Base-by-base conservation (phyloP, 495 filamentous ascomycete species). In the Penicillium waksmanii region DNA sequence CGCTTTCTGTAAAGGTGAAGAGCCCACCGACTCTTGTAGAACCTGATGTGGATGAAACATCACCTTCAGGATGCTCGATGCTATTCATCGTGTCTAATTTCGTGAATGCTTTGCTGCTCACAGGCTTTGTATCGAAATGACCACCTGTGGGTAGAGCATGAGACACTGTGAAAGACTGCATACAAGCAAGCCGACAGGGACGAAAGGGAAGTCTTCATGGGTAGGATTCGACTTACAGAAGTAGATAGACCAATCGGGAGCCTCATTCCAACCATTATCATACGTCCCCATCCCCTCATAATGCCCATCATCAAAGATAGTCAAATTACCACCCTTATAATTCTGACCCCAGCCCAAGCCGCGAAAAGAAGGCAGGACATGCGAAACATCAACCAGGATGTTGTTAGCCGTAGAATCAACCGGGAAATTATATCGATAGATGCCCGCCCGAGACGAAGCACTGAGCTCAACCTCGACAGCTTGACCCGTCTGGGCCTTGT, bases 361-460 rank as follows among this genome's bases (percentile, higher is more conserved):
- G 8, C 86, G 71, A 48, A 78, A 87, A 2, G 84, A 87, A 23
- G 85, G 82, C 46, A 91, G 73, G 21, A 89, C 82, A 71, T 92
- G 88, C 6, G 87, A 89, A 13, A 91, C 82, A 70, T 92, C 88
- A 18, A 92, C 81, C 15, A 91, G 70, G 42, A 92, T 63, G 53
- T 84, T 85, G 3, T 18, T 84, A 5, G 17, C 67, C 34, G 19
- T n/a, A 3, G 68, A 65, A 4, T 27, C 61, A 7, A 31, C 35
- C 0, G 86, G 81, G 60, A 89, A 91, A 1, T 74, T 79, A 68
- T 90, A 89, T 18, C 82, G 80, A 61, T 82, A 85, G 44, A 89
- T 75, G 11, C 87, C 88, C 0, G 87, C 84, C 57, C 84, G 86
- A n/a, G 77, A 72, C 1, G 83, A 80, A 8, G 86, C 87, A 17